Conservation (phyloP, 2,329 filamentous ascomycete genomes). For the Colletotrichum liriopes region DNA sequence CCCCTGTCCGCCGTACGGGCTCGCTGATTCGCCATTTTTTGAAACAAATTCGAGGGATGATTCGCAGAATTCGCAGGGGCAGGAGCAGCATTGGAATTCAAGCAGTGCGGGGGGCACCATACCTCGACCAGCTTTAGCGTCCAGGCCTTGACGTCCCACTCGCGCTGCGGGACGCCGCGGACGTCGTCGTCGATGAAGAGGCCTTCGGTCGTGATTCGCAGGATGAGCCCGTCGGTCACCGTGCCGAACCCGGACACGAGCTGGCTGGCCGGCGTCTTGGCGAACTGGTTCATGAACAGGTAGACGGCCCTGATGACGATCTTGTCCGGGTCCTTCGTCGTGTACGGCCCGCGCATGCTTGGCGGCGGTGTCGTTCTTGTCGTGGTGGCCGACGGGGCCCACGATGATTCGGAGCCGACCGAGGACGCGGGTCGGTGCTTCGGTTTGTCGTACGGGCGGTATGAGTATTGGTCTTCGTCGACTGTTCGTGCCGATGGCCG, state of each 20-base stretch:
- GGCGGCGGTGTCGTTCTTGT: slow-evolving; percentile 87
- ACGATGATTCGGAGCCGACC: slow-evolving; percentile 85
- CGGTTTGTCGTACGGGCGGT: slow-evolving; percentile 82
- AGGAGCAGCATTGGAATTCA: slow-evolving; percentile 62
- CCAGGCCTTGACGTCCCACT: slow-evolving; percentile 99
- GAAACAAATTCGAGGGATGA: slow-evolving; percentile 59
- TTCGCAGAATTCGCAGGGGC: slow-evolving; percentile 58
- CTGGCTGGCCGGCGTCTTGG: slow-evolving; percentile 91
- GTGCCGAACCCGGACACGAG: slow-evolving; percentile 86
- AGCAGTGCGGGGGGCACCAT: slow-evolving; percentile 80
- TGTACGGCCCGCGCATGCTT: slow-evolving; percentile 83
- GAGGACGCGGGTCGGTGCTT: slow-evolving; percentile 78
- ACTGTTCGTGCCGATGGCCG: slow-evolving; percentile 71
- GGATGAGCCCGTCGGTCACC: slow-evolving; percentile 92
- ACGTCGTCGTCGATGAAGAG: slow-evolving; percentile 98
- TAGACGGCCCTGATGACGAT: slow-evolving; percentile 96
- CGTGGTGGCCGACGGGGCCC: slow-evolving; percentile 87
- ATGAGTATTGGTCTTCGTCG: slow-evolving; percentile 80
- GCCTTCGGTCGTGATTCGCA: slow-evolving; percentile 93
- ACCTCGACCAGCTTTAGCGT: slow-evolving; percentile 94
- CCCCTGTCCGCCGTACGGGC: slow-evolving; percentile 64
- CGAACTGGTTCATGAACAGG: slow-evolving; percentile 90
- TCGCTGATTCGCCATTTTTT: slow-evolving; percentile 63
- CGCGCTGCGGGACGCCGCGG: slow-evolving; percentile 89
- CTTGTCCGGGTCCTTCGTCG: slow-evolving; percentile 93